Evolutionary conservation across 257 asterid genomes (phyloP), one percentile per base, ranked within the genome.

Genomic region (Solanum virginianum): DNA sequence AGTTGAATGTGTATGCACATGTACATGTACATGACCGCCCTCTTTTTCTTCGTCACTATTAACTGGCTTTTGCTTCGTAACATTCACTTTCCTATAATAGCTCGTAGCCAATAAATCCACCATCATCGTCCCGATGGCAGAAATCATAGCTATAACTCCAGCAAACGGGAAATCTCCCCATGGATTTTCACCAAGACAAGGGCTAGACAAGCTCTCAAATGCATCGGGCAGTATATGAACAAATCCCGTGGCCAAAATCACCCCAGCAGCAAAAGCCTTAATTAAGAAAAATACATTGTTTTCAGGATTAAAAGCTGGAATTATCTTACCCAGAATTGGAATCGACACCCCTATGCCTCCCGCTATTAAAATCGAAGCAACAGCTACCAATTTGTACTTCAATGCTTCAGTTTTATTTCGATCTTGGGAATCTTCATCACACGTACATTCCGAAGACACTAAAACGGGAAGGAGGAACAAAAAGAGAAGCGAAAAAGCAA

Each of bases 161-260:
- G 88, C 55, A 22, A 86, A 86, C 0, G 88, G 85, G 13, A 86
- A 86, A 2, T 72, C 39, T 0, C 85, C 63, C 88, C 88, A 86
- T 36, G 83, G 88, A 0, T 81, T 68, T 10, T 71, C 83, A n/a
- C 26, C 55, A 49, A 86, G 72, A 51, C 88, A 86, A 3, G 88
- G 85, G 7, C 75, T 54, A 13, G 74, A 55, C 15, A 86, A 72
- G 16, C 74, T 69, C 22, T 65, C 77, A 3, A 86, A 86, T 51
- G 88, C 88, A 11, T 85, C 85, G 6, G 88, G 85, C 0, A 85
- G 56, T 36, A 81, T 51, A 10, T 81, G 85, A 22, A 80, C 15
- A 22, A 85, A 66, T 2, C 93, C 94, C 15, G 95, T 91, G 11
- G 91, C 85, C 26, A 91, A 43, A 68, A 90, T 90, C 16, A 70